A percentile compares a stretch with the other conserved stretches of the same genome.
Evolutionary conservation across 1,139 yeast species (phyloP).

Genomic region (Pichia sp.): DNA sequence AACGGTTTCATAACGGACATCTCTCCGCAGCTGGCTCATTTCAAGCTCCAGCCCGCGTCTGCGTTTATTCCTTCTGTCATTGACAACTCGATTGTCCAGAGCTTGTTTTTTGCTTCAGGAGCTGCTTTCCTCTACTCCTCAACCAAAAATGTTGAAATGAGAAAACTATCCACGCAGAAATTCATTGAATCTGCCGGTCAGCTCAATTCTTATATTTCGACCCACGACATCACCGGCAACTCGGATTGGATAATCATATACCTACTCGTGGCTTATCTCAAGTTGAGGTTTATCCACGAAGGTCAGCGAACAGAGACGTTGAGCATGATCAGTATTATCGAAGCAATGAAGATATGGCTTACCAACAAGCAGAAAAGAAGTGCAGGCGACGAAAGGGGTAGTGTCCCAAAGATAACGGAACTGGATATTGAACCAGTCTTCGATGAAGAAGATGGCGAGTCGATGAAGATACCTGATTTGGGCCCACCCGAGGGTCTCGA

Average conservation of each 20-base stretch:
- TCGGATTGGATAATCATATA: constrained; percentile 27
- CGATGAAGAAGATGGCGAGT: background rate
- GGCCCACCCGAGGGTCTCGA: background rate
- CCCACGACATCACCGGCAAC: constrained; percentile 17
- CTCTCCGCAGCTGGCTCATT: constrained; percentile 42
- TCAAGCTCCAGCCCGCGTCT: constrained; percentile 38
- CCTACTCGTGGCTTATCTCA: constrained; percentile 21
- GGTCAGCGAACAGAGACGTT: constrained; percentile 18
- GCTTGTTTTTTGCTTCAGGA: constrained; percentile 39
- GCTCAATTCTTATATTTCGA: constrained; percentile 17
- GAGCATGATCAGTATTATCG: constrained; percentile 22
- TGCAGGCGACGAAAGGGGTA: background rate
- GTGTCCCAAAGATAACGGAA: background rate
- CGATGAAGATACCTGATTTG: background rate
- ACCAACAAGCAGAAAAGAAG: constrained; percentile 2
- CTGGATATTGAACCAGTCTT: background rate
- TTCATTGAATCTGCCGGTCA: constrained; percentile 16
- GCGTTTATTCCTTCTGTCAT: constrained; percentile 33
- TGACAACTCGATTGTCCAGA: constrained; percentile 31
- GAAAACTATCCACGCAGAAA: constrained; percentile 5
- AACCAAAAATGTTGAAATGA: constrained; percentile 5
- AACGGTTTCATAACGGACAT: constrained; percentile 38
- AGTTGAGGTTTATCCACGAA: constrained; percentile 25
- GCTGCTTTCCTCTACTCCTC: constrained; percentile 26
- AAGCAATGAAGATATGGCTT: constrained; percentile 24